phyloP scores from a whole-genome alignment of 148 eudicot species.

The Euryodendron excelsum region DNA sequence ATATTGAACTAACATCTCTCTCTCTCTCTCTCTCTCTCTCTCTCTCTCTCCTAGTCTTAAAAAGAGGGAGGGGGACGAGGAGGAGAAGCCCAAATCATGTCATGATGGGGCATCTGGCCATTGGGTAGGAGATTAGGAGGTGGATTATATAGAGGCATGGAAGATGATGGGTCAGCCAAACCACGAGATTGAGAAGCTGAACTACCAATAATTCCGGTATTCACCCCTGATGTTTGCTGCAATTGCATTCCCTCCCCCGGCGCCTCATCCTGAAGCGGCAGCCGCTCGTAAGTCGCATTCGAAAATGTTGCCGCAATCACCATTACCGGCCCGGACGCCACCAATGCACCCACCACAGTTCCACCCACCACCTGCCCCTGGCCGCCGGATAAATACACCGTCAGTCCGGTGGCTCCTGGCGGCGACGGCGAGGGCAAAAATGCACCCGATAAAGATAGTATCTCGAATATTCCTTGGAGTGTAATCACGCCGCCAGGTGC shows the following conservation, averaged over 20 bases:
- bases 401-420: slow-evolving; percentile 59
- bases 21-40: too few relatives aligned
- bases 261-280: slow-evolving; percentile 54
- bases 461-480: slow-evolving; percentile 66
- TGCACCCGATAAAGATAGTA: slow-evolving; percentile 64
- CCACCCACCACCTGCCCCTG: slow-evolving; percentile 86
- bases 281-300: slow-evolving; percentile 58
- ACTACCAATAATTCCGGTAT: slow-evolving; percentile 19
- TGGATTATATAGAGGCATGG: slow-evolving; percentile 43
- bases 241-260: slow-evolving; percentile 32
- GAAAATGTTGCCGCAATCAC: slow-evolving; percentile 65
- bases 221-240: slow-evolving; percentile 21
- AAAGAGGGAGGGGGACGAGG: slow-evolving; percentile 30
- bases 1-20: not conserved
- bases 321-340: slow-evolving; percentile 71
- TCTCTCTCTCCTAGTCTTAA: too few relatives aligned
- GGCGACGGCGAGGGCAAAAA: slow-evolving; percentile 71
- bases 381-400: slow-evolving; percentile 67
- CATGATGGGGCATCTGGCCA: slow-evolving; percentile 49
- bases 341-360: slow-evolving; percentile 47
- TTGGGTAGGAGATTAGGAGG: slow-evolving; percentile 39
- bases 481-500: slow-evolving; percentile 57
- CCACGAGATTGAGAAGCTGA: slow-evolving; percentile 32
- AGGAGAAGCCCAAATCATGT: slow-evolving; percentile 49
- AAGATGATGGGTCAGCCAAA: slow-evolving; percentile 18